phyloP scores from a whole-genome alignment of 1,139 yeast species.

The Blastobotrys elegans region DNA sequence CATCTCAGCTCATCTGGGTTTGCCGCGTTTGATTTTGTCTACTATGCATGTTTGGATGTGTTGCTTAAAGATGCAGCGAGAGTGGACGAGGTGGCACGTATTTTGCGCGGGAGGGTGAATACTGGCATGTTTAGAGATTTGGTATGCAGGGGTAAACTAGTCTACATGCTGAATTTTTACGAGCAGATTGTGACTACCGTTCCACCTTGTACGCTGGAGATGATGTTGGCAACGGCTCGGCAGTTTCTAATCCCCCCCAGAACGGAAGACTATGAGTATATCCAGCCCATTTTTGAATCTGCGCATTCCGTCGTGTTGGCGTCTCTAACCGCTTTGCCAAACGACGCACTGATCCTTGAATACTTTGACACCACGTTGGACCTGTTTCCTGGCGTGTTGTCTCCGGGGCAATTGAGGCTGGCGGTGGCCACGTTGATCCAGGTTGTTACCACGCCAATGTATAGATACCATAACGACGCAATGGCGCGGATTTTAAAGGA shows the following conservation, averaged over 20 bases:
- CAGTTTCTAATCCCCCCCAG: slow-evolving; percentile 41
- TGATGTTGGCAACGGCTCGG: slow-evolving; percentile 44
- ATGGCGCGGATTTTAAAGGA: slow-evolving; percentile 41
- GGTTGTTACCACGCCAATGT: slow-evolving; percentile 44
- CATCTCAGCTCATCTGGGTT: slow-evolving; percentile 69
- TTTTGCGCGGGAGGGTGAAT: slow-evolving; percentile 42
- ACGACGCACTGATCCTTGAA: slow-evolving; percentile 29
- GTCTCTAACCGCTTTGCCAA: slow-evolving; percentile 17
- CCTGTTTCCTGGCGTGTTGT: slow-evolving; percentile 56
- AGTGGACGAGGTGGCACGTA: slow-evolving; percentile 19
- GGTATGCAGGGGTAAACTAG: slow-evolving; percentile 45
- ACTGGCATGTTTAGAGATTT: slow-evolving; percentile 31
- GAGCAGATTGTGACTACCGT: slow-evolving; percentile 48
- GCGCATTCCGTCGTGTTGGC: slow-evolving; percentile 62
- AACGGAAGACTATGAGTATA: slow-evolving; percentile 17
- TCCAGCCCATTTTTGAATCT: slow-evolving; percentile 50
- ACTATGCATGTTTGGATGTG: slow-evolving; percentile 48
- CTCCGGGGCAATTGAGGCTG: slow-evolving; percentile 52
- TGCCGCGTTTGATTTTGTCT: slow-evolving; percentile 63
- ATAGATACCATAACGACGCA: slow-evolving; percentile 30
- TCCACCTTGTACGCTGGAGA: slow-evolving; percentile 30
- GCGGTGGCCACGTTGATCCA: slow-evolving; percentile 57
- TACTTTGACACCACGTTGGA: slow-evolving; percentile 38
- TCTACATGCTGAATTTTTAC: slow-evolving; percentile 54
- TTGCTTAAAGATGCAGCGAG: slow-evolving; percentile 33